phyloP scores from a whole-genome alignment of 495 filamentous ascomycete genomes.

The Penicillium pancosmium region DNA sequence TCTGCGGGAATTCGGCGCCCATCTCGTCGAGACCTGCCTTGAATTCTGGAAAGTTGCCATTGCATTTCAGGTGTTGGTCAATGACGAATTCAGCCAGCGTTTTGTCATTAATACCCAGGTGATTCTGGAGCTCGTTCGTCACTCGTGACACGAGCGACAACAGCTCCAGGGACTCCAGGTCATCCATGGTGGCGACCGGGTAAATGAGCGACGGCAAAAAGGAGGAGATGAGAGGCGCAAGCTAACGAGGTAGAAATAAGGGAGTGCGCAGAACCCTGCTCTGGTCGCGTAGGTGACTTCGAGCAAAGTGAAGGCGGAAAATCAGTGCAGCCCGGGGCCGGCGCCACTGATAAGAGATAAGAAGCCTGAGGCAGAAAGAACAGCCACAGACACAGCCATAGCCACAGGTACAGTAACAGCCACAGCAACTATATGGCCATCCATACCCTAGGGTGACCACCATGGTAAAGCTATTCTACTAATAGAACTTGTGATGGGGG shows the following conservation, averaged over 20 bases:
- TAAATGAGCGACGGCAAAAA: slow-evolving; percentile 8
- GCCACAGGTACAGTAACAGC: background rate
- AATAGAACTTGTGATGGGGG: no score
- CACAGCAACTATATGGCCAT: background rate
- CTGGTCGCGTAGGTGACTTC: slow-evolving; percentile 7
- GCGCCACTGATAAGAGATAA: slow-evolving; percentile 53
- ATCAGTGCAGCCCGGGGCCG: slow-evolving; percentile 37
- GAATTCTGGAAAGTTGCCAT: slow-evolving; percentile 64
- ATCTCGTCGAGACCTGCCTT: slow-evolving; percentile 69
- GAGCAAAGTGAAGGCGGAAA: slow-evolving; percentile 42
- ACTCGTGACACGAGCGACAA: slow-evolving; percentile 94
- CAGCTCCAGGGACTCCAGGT: slow-evolving; percentile 85
- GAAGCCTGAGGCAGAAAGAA: slow-evolving; percentile 5
- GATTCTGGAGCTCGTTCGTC: slow-evolving; percentile 90
- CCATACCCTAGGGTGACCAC: no score
- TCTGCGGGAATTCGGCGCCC: slow-evolving; percentile 86
- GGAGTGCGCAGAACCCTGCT: slow-evolving; percentile 25
- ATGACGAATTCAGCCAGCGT: slow-evolving; percentile 95
- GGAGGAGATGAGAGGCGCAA: background rate
- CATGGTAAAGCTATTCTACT: no score
- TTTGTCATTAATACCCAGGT: slow-evolving; percentile 90
- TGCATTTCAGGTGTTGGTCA: slow-evolving; percentile 79
- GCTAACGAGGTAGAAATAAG: slow-evolving; percentile 7
- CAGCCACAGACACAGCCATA: background rate
- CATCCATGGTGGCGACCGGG: slow-evolving; percentile 66